Percentiles rank a stretch among this genome's conserved stretches.
Evolutionary conservation across 2,329 filamentous ascomycete genomes (phyloP).

Genomic region (Colletotrichum lini): DNA sequence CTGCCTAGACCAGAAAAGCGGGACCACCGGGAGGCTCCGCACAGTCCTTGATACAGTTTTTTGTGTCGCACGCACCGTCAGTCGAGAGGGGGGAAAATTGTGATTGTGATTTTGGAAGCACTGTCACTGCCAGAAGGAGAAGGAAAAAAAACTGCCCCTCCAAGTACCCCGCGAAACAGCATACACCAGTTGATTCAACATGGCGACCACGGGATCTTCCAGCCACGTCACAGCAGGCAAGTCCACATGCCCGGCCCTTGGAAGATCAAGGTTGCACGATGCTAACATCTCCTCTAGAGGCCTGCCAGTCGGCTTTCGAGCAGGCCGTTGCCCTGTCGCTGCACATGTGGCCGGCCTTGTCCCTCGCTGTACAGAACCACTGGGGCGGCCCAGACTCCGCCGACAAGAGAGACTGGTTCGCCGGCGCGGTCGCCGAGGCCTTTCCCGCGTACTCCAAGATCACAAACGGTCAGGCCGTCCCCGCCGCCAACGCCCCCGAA

Average conservation of each 20-base stretch:
- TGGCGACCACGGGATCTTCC: slow-evolving; percentile 37
- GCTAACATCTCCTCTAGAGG: slow-evolving; percentile 19
- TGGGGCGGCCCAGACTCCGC: slow-evolving; percentile 88
- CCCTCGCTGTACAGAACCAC: slow-evolving; percentile 86
- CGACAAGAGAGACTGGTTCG: slow-evolving; percentile 98
- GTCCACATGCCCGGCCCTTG: background rate
- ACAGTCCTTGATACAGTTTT: slow-evolving; percentile 27
- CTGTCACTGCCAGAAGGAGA: slow-evolving; percentile 14
- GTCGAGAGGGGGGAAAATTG: slow-evolving; percentile 29
- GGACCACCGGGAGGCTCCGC: slow-evolving; percentile 19
- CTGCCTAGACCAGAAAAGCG: slow-evolving; percentile 13
- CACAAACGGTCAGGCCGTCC: slow-evolving; percentile 49
- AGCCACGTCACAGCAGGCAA: slow-evolving; percentile 38
- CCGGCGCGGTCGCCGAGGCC: slow-evolving; percentile 86
- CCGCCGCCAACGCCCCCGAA: slow-evolving; percentile 48
- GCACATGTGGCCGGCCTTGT: slow-evolving; percentile 89
- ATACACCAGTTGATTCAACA: slow-evolving; percentile 28
- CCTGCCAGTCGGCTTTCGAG: slow-evolving; percentile 78
- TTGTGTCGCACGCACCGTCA: slow-evolving; percentile 34
- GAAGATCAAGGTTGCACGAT: background rate
- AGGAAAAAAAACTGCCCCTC: slow-evolving; percentile 29
- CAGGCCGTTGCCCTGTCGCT: slow-evolving; percentile 88
- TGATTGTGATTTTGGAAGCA: slow-evolving; percentile 33
- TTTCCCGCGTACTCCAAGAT: slow-evolving; percentile 75
- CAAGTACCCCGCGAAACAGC: slow-evolving; percentile 37